Conservation (phyloP, 2,329 filamentous ascomycete genomes). For the Colletotrichum higginsianum region DNA sequence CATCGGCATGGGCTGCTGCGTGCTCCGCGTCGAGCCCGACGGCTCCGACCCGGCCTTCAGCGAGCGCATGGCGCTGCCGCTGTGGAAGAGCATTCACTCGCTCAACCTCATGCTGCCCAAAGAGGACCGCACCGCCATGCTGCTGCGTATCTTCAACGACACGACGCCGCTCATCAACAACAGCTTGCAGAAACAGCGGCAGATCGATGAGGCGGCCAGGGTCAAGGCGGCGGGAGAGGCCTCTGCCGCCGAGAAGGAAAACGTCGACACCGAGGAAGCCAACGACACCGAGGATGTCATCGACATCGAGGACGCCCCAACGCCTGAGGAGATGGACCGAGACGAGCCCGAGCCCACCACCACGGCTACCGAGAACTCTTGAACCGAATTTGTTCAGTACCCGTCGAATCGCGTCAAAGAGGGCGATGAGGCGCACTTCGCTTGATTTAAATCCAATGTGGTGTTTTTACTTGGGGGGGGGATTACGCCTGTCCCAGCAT, state of each 20-base stretch:
- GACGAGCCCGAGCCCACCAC: constrained; percentile 12
- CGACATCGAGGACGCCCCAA: constrained; percentile 56
- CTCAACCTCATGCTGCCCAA: constrained; percentile 99
- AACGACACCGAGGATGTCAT: constrained; percentile 34
- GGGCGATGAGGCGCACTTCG: not conserved
- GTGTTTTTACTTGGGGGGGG: not conserved
- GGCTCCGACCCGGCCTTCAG: constrained; percentile 71
- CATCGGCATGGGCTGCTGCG: constrained; percentile 91
- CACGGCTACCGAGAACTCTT: not conserved
- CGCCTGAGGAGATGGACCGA: constrained; percentile 49
- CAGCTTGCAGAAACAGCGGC: constrained; percentile 64
- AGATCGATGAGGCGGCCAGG: constrained; percentile 52
- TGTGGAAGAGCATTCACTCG: constrained; percentile 94
- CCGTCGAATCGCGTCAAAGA: not conserved
- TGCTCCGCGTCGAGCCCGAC: constrained; percentile 85
- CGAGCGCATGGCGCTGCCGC: constrained; percentile 88
- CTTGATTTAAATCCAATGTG: too few species aligned
- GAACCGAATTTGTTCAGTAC: not conserved
- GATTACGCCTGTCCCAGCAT: not conserved
- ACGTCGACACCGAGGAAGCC: too few species aligned
- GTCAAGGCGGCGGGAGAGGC: constrained; percentile 50
- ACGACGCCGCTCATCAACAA: constrained; percentile 86
- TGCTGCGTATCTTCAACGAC: constrained; percentile 92
- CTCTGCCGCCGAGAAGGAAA: constrained; percentile 44
- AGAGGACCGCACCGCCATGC: constrained; percentile 93